Conservation (phyloP, 2,329 filamentous ascomycete genomes). For the Colletotrichum euphorbiae region DNA sequence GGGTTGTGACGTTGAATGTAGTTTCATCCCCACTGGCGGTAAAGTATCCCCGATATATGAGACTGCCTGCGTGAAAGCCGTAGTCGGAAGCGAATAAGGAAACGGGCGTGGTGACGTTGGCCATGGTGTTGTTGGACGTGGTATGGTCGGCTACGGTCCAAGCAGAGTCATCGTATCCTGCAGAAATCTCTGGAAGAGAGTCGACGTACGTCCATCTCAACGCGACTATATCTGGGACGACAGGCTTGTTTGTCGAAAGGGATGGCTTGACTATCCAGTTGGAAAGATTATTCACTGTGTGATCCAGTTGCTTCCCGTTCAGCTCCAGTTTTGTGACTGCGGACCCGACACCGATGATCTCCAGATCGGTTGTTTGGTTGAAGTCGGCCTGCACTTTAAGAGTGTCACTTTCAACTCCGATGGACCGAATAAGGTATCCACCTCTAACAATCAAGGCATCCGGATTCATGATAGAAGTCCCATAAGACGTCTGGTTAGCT, state of each 20-base stretch:
- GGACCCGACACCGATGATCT: conserved; percentile 75
- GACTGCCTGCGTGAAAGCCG: conserved; percentile 75
- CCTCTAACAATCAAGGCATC: conserved; percentile 69
- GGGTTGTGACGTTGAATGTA: conserved; percentile 67
- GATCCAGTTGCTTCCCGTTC: conserved; percentile 53
- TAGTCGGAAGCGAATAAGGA: conserved; percentile 79
- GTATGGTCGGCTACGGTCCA: conserved; percentile 73
- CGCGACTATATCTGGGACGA: conserved; percentile 61
- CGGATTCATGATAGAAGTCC: conserved; percentile 51
- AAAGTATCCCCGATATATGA: conserved; percentile 79
- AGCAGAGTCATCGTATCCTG: conserved; percentile 73
- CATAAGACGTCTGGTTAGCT: conserved; percentile 45
- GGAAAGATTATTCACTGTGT: conserved; percentile 54
- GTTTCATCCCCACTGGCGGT: conserved; percentile 70
- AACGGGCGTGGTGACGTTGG: conserved; percentile 69
- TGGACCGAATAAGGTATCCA: conserved; percentile 73
- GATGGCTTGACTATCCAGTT: conserved; percentile 54
- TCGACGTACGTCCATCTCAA: conserved; percentile 78
- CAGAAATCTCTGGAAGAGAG: conserved; percentile 75
- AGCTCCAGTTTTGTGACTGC: conserved; percentile 57
- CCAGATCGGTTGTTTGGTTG: conserved; percentile 74
- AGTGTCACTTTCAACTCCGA: conserved; percentile 64
- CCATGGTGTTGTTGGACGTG: conserved; percentile 70
- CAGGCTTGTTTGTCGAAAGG: conserved; percentile 60
- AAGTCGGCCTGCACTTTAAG: conserved; percentile 77